Base-by-base conservation (phyloP, 2,329 filamentous ascomycete species). In the Fusarium citri region DNA sequence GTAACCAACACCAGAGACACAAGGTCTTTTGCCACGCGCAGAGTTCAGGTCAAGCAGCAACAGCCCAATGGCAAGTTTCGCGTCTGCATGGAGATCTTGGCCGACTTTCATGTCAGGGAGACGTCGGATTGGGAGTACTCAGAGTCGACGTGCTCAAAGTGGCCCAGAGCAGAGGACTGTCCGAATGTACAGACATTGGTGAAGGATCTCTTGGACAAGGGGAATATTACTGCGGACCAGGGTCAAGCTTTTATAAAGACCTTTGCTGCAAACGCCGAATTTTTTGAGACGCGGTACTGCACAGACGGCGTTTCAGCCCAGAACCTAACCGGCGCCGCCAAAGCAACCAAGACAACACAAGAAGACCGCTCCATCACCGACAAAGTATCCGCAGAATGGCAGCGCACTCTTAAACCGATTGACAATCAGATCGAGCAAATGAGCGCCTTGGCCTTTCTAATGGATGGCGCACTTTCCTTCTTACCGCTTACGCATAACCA, bases 31-130 rank as follows among this genome's bases (percentile, higher is more conserved):
- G 80, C 81, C 4, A 86, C 84, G 1, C 77, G 83, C 4, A 76
- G 82, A 6, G 80, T 87, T 6, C 77, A 83, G 61, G 78, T 86
- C 28, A 79, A 75, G 53, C 85, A 87, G 59, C 68, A 74, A 25
- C 78, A 78, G 20, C 72, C 80, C 0, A 75, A 81, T 50, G 81
- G 80, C 12, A 62, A 72, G 5, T 59, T 74, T 8, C 79, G 85
- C 26, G 57, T 76, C 0, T 84, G 82, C 53, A 66, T 86, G 30
- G 79, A 84, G 53, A 71, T 84, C 1, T 68, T 83, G 2, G 80
- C 80, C 1, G 85, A 87, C 57, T 87, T 87, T 57, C 84, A 86
- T 28, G 69, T 78, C 6, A 67, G 71, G 8, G 84, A 86, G 64
- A 11, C 23, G 5, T 41, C 76, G 2, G 25, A 80, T 4, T 50